Base-by-base conservation (phyloP, 208 protist species). In the Trypanosoma boissoni region DNA sequence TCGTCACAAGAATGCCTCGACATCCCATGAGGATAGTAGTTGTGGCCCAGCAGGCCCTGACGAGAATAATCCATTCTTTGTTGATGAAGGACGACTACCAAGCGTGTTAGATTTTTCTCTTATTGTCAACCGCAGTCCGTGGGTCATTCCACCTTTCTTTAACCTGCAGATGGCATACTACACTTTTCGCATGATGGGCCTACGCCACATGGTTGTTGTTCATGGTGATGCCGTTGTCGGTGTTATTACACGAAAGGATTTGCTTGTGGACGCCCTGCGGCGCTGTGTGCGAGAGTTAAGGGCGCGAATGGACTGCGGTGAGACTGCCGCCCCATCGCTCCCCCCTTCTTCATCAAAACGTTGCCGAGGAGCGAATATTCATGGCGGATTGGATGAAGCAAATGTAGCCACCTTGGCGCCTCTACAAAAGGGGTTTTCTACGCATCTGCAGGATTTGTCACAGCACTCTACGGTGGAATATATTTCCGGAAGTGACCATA, bases 231-330 rank as follows among this genome's bases (percentile, higher is more conserved):
- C 63, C 23, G 84, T 97, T 6, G 60, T 78, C 3, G 92, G 95
- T 28, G 92, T 98, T n/a, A 92, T 98, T 67, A 98, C 92, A 1
- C 86, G 92, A 18, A 94, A 97, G 46, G 91, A 97, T 61, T 71
- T 97, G 9, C 78, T 96, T 12, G 69, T 81, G 9, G 74, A 88
- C 56, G 49, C 77, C 29, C 69, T 95, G 64, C 73, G 65, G 21
- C 73, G 66, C 5, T 73, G 65, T 3, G 59, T 89, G 64, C 52
- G 60, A 27, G 75, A 80, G 54, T 74, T 91, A 50, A 27, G 12
- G 16, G 8, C 2, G 48, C 54, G 18, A 1, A 46, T 41, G 18
- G 24, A 41, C 21, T 31, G 9, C n/a, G 16, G 27, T 44, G 26
- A 52, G 14, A 48, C 7, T 4, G 3, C 10, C 32, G 16, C 20